Evolutionary conservation across 805 yeast genomes (phyloP).

Genomic region (Ogataea methanolica): DNA sequence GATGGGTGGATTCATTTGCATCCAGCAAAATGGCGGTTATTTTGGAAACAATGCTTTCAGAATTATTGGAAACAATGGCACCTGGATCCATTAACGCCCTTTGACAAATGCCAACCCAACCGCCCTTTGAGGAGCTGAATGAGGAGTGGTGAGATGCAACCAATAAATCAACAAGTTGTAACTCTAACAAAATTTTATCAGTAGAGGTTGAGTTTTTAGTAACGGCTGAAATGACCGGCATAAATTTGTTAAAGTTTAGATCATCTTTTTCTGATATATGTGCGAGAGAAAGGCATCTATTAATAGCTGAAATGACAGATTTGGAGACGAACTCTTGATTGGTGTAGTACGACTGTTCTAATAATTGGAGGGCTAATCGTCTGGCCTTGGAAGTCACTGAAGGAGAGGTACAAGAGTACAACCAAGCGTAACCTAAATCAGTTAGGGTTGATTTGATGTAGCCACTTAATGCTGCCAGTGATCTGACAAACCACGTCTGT

Average conservation of each 20-base stretch:
- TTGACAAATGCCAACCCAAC: conserved; percentile 78
- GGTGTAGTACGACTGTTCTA: conserved; percentile 29
- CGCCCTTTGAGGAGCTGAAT: conserved; percentile 36
- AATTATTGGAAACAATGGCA: conserved; percentile 33
- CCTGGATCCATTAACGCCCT: conserved; percentile 64
- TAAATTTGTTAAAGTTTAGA: conserved; percentile 23
- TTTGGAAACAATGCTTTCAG: conserved; percentile 24
- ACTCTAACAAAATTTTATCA: conserved; percentile 22
- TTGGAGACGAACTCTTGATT: conserved; percentile 38
- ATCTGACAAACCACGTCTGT: conserved; percentile 47
- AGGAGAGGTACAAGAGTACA: conserved; percentile 43
- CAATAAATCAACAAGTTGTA: conserved; percentile 36
- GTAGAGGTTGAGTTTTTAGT: conserved; percentile 25
- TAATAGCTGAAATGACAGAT: conserved; percentile 40
- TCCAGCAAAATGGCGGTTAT: conserved; percentile 9
- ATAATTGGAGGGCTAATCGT: conserved; percentile 28
- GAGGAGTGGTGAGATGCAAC: conserved; percentile 40
- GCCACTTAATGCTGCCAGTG: conserved; percentile 34
- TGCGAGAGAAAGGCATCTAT: conserved; percentile 21
- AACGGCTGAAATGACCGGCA: conserved; percentile 35
- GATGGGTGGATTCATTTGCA: conserved; percentile 22
- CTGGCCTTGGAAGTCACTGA: conserved; percentile 33
- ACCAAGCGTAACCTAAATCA: conserved; percentile 43
- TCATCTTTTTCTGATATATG: conserved; percentile 9
- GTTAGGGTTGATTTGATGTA: conserved; percentile 11